These are phyloP conservation scores for Begonia masoniana DNA, from an alignment of 306 rosid species.

Conservation along the genomic window DNA sequence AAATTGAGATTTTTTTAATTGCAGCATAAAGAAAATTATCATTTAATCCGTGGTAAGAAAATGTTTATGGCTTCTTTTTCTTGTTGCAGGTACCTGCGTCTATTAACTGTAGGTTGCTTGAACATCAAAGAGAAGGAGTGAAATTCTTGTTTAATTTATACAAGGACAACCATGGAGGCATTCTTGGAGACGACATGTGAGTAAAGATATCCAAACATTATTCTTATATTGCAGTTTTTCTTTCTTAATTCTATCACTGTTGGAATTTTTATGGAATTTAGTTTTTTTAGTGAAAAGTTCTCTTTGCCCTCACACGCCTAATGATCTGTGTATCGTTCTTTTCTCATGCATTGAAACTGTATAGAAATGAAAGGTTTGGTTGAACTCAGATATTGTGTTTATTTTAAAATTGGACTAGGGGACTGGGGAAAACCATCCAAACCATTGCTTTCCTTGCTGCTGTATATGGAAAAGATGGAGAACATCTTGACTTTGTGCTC, in stretches of 20 bases:
- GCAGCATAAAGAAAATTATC: no score
- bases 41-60: not conserved
- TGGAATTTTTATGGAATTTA: no score
- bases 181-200: constrained; percentile 98
- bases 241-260: no score
- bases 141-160: constrained; percentile 57
- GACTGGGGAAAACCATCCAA: constrained; percentile 92
- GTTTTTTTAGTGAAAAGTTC: no score
- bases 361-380: constrained; percentile 4
- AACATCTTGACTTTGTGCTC: constrained; percentile 9
- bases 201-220: constrained; percentile 5
- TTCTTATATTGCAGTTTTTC: no score
- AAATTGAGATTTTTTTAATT: no score
- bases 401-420: constrained; percentile 46
- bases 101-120: constrained; percentile 83
- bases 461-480: constrained; percentile 57
- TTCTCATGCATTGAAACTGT: not conserved
- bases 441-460: constrained; percentile 92
- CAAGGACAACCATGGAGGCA: constrained; percentile 82
- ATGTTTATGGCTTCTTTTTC: not conserved
- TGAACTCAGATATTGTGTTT: constrained; percentile 9
- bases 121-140: constrained; percentile 81
- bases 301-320: no score
- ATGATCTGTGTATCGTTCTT: not conserved
- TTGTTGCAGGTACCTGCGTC: constrained; percentile 76